Evolutionary conservation across 192 early-diverging fungal genomes (phyloP).

Genomic region (Backusella sp.): DNA sequence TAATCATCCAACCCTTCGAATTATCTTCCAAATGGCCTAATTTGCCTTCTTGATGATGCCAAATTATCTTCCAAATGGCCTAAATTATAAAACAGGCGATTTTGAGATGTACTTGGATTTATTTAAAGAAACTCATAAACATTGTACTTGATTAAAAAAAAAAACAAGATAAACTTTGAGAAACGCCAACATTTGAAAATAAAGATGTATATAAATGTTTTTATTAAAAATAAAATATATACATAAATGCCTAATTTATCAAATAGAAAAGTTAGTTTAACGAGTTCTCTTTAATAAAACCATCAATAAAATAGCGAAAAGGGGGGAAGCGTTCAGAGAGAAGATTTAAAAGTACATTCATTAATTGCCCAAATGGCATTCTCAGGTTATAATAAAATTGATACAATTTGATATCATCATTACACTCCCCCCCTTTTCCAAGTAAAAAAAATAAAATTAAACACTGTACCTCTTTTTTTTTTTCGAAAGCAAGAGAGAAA

Average conservation of each 20-base stretch:
- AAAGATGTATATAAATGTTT: too few relatives aligned
- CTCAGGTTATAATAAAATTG: not conserved
- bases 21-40: too few relatives aligned
- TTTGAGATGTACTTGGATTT: too few relatives aligned
- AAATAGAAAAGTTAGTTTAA: not conserved
- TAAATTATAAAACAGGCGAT: too few relatives aligned
- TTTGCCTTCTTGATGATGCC: too few relatives aligned
- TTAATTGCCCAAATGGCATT: not conserved
- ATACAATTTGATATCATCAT: conserved; percentile 4
- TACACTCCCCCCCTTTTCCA: not conserved
- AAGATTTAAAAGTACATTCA: not conserved
- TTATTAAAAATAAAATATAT: too few relatives aligned
- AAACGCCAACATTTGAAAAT: too few relatives aligned
- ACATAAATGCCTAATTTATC: not conserved
- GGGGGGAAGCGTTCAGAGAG: not conserved
- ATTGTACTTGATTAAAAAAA: too few relatives aligned
- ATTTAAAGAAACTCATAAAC: too few relatives aligned
- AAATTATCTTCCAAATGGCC: too few relatives aligned
- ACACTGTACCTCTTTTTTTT: not conserved
- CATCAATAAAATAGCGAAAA: not conserved
- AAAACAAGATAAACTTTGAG: too few relatives aligned
- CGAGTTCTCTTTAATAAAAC: not conserved
- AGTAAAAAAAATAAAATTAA: not conserved
- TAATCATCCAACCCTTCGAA: too few relatives aligned
- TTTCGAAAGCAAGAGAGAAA: not conserved